Conservation (phyloP, 2,329 filamentous ascomycete genomes). For the Metarhizium humberi region DNA sequence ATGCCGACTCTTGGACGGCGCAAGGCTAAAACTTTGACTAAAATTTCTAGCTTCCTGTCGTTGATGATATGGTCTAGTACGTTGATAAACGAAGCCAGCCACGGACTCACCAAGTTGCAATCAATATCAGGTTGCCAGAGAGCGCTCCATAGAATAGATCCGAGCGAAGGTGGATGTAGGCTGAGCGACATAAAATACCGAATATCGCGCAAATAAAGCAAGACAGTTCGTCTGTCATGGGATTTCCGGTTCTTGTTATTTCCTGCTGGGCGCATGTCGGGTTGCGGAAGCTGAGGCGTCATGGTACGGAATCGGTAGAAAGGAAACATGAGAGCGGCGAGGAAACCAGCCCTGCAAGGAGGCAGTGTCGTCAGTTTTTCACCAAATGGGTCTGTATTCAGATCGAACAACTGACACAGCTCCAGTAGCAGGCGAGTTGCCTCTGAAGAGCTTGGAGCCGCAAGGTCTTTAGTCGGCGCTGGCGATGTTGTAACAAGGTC, state of each 20-base stretch:
- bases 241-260: background rate
- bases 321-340: conserved; percentile 2
- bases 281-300: background rate
- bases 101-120: conserved; percentile 15
- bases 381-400: background rate
- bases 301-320: background rate
- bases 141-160: conserved; percentile 13
- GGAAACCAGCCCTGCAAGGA: conserved; percentile 1
- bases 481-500: background rate
- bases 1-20: conserved; percentile 10
- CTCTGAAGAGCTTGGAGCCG: background rate
- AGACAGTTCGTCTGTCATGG: background rate
- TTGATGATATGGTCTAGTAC: conserved; percentile 7
- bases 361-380: background rate
- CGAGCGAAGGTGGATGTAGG: conserved; percentile 7
- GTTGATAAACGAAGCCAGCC: conserved; percentile 9
- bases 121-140: conserved; percentile 16
- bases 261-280: background rate
- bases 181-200: conserved; percentile 15
- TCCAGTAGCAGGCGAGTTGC: conserved; percentile 1
- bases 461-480: background rate
- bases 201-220: conserved; percentile 8
- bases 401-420: conserved; percentile 1
- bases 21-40: conserved; percentile 9
- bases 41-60: conserved; percentile 3